Evolutionary conservation across 192 early-diverging fungal species (phyloP), one percentile per base, ranked within the genome.

Genomic region (Mortierella alpina): DNA sequence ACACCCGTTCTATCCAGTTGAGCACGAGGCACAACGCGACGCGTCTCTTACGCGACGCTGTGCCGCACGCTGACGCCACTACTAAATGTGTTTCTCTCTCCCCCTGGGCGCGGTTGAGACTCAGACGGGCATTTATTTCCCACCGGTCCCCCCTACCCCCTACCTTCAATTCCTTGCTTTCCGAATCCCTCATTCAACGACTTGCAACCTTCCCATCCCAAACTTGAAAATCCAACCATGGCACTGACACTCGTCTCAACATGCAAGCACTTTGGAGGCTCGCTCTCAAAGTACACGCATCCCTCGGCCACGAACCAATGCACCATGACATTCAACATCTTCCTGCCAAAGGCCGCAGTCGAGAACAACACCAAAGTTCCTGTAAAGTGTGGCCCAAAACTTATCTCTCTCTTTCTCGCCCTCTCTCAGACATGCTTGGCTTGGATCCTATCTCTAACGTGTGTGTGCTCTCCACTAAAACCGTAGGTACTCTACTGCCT

Each of bases 311-410:
- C 83, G 18, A 86, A 91, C 5, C 72, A 83, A 6, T 91, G 92
- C 82, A 90, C 86, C 54, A 97, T 97, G 93, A 85, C 86, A 2
- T 92, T 95, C 78, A 91, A 87, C 70, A 88, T 93, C 48, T 97
- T 90, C 70, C 63, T 94, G 46, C 96, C 96, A 15, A 84, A 87
- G 57, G 56, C 66, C 44, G 69, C 84, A 4, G 75, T 50, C 5
- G 70, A 75, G 68, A 40, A 45, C 17, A 66, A 79, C 20, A 50
- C 61, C 64, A 70, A 70, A 31, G 69, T 79, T 49, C 76, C 76
- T 63, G 76, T 79, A 77, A 45, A 67, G 55, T 57, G 55, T 57
- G 6, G 13, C 61, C 18, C 47, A 10, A 63, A 23, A 7, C 45
- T 8, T 39, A 10, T 31, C 47, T 18, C 41, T 50, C 83, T 45